Percentiles rank a stretch among this genome's conserved stretches.
phyloP scores from a whole-genome alignment of 306 rosid species.

The Castanea sativa region DNA sequence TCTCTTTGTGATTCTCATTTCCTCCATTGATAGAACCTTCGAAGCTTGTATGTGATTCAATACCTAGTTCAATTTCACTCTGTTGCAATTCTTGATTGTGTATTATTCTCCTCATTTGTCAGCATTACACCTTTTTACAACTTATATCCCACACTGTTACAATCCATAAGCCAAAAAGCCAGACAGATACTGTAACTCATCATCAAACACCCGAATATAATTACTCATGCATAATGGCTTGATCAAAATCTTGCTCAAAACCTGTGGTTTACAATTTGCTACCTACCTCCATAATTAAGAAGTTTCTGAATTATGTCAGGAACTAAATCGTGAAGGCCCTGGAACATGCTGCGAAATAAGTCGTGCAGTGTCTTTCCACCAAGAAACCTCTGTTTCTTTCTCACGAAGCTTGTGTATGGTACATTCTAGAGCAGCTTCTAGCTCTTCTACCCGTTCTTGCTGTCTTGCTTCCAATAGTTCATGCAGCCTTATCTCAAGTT shows the following conservation, averaged over 20 bases:
- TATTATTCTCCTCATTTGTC: background rate
- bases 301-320: constrained; percentile 40
- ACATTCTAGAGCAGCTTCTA: constrained; percentile 66
- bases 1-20: no score
- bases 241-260: constrained; percentile 19
- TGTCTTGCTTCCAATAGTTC: constrained; percentile 71
- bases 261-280: constrained; percentile 20
- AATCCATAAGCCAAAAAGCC: background rate
- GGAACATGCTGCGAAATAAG: constrained; percentile 48
- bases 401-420: constrained; percentile 48
- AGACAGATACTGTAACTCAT: constrained; percentile 5
- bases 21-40: no score
- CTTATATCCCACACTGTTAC: background rate
- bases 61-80: background rate
- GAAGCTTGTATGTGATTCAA: no score
- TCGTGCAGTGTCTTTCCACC: constrained; percentile 75
- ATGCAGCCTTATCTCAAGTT: constrained; percentile 76
- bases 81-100: background rate
- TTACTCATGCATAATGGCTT: constrained; percentile 9
- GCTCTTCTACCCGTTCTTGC: constrained; percentile 66
- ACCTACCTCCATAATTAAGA: constrained; percentile 31
- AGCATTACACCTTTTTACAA: background rate
- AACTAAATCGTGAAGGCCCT: constrained; percentile 47
- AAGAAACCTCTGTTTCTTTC: constrained; percentile 61
- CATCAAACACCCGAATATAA: constrained; percentile 13